A percentile compares a stretch with the other conserved stretches of the same genome.
phyloP scores from a whole-genome alignment of 768 basidiomycete genomes.

The Clathrus columnatus region DNA sequence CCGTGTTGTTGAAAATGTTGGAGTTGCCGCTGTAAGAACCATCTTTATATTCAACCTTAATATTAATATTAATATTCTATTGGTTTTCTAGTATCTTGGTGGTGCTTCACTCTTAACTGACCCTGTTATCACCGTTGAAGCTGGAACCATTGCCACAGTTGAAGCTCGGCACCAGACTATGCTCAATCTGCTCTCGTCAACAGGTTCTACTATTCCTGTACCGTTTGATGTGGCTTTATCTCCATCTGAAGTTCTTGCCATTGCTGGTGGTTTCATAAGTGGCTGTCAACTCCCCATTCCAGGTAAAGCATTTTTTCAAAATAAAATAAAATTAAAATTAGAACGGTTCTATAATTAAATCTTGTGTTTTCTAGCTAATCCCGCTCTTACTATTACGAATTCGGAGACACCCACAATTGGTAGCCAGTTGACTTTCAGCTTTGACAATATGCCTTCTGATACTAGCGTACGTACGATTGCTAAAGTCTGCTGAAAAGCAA shows the following conservation, averaged over 20 bases:
- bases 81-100: constrained; percentile 44
- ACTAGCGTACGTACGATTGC: background rate
- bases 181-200: constrained; percentile 57
- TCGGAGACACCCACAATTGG: constrained; percentile 47
- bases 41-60: background rate
- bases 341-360: background rate
- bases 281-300: constrained; percentile 58
- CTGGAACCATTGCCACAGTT: constrained; percentile 65
- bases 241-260: constrained; percentile 61
- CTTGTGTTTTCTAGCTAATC: constrained; percentile 36
- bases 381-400: constrained; percentile 54
- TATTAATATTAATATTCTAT: background rate
- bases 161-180: constrained; percentile 81
- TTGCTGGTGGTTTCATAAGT: constrained; percentile 59
- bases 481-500: background rate
- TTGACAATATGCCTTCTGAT: constrained; percentile 32
- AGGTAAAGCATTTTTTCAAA: constrained; percentile 25
- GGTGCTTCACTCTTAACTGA: constrained; percentile 56
- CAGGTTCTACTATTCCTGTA: constrained; percentile 49
- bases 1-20: constrained; percentile 67
- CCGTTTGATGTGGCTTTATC: constrained; percentile 68
- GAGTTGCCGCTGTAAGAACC: constrained; percentile 43
- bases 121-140: constrained; percentile 52
- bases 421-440: constrained; percentile 53
- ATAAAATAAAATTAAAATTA: background rate